A percentile compares a stretch with the other conserved stretches of the same genome.
phyloP scores from a whole-genome alignment of 345 rosid species.

The Aquilaria yunnanensis region DNA sequence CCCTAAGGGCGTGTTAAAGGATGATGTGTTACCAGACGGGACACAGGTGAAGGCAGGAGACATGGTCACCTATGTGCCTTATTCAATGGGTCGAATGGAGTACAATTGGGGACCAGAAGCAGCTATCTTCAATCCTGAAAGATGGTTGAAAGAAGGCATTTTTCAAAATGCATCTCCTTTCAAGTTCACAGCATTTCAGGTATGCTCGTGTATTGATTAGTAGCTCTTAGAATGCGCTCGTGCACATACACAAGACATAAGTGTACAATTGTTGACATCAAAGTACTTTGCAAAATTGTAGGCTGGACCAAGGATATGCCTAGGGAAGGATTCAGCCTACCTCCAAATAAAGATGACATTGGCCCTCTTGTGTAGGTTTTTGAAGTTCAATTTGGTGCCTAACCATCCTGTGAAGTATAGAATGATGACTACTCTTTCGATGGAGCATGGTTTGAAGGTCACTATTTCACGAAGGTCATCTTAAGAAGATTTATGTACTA shows the following conservation, averaged over 20 bases:
- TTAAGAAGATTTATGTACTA: no score
- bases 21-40: conserved; percentile 84
- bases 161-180: conserved; percentile 90
- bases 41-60: conserved; percentile 94
- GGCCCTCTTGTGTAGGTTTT: conserved; percentile 77
- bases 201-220: conserved; percentile 2
- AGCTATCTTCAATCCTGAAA: conserved; percentile 69
- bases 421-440: conserved; percentile 87
- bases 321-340: conserved; percentile 96
- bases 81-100: conserved; percentile 95
- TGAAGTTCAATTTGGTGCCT: conserved; percentile 59
- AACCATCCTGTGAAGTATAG: conserved; percentile 80
- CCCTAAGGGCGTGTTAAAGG: conserved; percentile 77
- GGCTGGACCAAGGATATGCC: conserved; percentile 96
- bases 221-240: background rate
- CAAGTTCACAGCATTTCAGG: conserved; percentile 97
- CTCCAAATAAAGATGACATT: conserved; percentile 95
- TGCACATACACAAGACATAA: background rate
- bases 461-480: conserved; percentile 11
- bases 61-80: conserved; percentile 97
- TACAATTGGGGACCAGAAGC: conserved; percentile 95
- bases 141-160: conserved; percentile 87
- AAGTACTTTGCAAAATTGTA: conserved; percentile 10
- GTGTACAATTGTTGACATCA: background rate
- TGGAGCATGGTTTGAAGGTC: conserved; percentile 81